Percentiles rank a stretch among this genome's conserved stretches.
Evolutionary conservation across 768 basidiomycete species (phyloP).

Genomic region (Lentinula raphanica): DNA sequence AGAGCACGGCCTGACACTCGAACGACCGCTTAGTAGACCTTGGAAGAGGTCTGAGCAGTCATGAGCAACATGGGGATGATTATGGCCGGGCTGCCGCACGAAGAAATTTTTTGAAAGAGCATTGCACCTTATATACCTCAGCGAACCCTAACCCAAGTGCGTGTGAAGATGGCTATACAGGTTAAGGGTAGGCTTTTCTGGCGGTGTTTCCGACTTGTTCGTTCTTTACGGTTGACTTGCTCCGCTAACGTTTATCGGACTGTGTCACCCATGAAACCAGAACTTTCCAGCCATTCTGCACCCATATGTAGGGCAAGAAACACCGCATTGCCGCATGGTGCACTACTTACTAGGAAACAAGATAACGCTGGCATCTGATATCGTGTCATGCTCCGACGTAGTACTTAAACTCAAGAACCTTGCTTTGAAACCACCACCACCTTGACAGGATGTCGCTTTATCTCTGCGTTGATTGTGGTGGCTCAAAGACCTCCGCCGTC

Average conservation of each 20-base stretch:
- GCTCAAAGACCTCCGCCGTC: slow-evolving; percentile 80
- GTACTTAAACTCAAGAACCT: not conserved
- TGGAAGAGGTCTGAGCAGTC: slow-evolving; percentile 40
- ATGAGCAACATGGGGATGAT: slow-evolving; percentile 87
- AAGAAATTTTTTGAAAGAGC: slow-evolving; percentile 24
- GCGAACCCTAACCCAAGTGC: not conserved
- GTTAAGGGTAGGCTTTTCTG: slow-evolving; percentile 1
- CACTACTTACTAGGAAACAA: not conserved
- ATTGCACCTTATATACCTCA: not conserved
- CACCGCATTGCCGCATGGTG: not conserved
- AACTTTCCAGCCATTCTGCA: not conserved
- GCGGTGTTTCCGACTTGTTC: not conserved
- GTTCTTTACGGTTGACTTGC: not conserved
- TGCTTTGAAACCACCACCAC: not conserved
- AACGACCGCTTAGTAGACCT: slow-evolving; percentile 59
- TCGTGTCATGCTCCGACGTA: not conserved
- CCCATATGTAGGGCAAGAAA: not conserved
- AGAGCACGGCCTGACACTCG: slow-evolving; percentile 85
- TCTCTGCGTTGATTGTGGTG: slow-evolving; percentile 85
- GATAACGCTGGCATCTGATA: slow-evolving; percentile 3
- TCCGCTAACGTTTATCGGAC: not conserved
- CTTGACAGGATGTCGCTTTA: slow-evolving; percentile 47
- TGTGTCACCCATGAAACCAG: not conserved
- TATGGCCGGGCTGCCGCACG: slow-evolving; percentile 82
- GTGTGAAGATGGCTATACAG: not conserved